These are phyloP conservation scores for Ustilaginoidea virens DNA, from an alignment of 2,329 filamentous ascomycete genomes.

Conservation along the genomic window DNA sequence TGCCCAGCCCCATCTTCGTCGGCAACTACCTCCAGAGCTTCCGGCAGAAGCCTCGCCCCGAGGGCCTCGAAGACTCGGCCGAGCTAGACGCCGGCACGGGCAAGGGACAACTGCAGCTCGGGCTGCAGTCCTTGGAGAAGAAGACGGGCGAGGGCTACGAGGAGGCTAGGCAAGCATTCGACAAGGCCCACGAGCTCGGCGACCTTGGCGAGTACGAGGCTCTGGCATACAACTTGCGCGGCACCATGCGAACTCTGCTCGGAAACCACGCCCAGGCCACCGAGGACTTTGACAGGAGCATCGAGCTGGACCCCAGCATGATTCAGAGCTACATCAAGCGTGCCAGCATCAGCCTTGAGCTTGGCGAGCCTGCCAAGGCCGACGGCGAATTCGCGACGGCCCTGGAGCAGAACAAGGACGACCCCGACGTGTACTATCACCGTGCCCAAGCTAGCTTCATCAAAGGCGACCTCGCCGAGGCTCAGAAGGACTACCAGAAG, in stretches of 20 bases:
- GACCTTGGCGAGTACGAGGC: conserved; percentile 74
- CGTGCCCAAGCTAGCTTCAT: conserved; percentile 97
- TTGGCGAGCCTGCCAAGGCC: conserved; percentile 75
- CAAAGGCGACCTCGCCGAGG: conserved; percentile 80
- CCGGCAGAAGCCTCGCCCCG: conserved; percentile 65
- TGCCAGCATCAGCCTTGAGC: conserved; percentile 92
- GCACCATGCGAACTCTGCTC: conserved; percentile 85
- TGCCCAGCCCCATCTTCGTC: conserved; percentile 92
- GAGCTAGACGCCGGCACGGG: conserved; percentile 66
- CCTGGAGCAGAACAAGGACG: conserved; percentile 67
- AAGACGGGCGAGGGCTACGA: conserved; percentile 87
- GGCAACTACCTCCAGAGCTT: conserved; percentile 99
- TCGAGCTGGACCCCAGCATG: conserved; percentile 73
- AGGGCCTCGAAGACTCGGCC: conserved; percentile 66
- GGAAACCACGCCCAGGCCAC: conserved; percentile 77
- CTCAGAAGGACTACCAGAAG: conserved; percentile 97
- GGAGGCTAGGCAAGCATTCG: conserved; percentile 72
- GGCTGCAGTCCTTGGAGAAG: conserved; percentile 64
- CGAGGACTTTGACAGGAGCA: conserved; percentile 77
- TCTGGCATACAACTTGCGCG: conserved; percentile 89
- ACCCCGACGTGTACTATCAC: conserved; percentile 98
- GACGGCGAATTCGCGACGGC: conserved; percentile 79
- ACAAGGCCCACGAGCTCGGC: conserved; percentile 70
- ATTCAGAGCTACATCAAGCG: conserved; percentile 98
- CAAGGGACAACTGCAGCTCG: conserved; percentile 72